phyloP scores from a whole-genome alignment of 106 monocot species.

The Allium sativum region DNA sequence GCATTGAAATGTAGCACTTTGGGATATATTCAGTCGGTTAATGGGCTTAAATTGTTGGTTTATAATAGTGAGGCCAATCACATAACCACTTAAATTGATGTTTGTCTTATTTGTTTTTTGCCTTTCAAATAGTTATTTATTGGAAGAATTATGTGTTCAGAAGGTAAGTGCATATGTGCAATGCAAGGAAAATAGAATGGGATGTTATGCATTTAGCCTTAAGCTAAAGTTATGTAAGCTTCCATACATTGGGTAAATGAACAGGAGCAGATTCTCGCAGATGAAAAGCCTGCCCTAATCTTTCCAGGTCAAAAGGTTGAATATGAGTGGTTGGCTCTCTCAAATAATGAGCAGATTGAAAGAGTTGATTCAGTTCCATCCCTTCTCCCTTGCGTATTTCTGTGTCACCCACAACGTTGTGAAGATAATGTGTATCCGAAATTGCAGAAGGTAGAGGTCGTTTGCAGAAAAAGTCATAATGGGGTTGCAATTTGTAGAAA shows the following conservation, averaged over 20 bases:
- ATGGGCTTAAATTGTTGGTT: too few species aligned
- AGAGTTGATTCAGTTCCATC: slow-evolving; percentile 87
- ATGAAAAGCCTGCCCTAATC: slow-evolving; percentile 75
- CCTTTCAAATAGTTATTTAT: too few species aligned
- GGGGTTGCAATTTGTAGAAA: slow-evolving; percentile 71
- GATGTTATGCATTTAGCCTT: too few species aligned
- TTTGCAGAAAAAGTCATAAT: slow-evolving; percentile 95
- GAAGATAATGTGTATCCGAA: slow-evolving; percentile 92
- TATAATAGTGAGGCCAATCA: too few species aligned
- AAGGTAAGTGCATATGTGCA: too few species aligned
- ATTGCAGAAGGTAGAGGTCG: slow-evolving; percentile 61
- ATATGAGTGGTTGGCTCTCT: slow-evolving; percentile 55
- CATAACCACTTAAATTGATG: too few species aligned
- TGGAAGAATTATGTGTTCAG: too few species aligned
- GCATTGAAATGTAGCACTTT: too few species aligned
- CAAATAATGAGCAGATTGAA: slow-evolving; percentile 50
- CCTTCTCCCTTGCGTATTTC: slow-evolving; percentile 94
- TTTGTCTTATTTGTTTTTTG: too few species aligned
- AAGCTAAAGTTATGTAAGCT: slow-evolving; percentile 10
- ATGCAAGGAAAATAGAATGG: too few species aligned
- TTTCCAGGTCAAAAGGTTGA: slow-evolving; percentile 69
- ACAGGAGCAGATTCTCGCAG: slow-evolving; percentile 71
- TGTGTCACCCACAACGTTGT: slow-evolving; percentile 89
- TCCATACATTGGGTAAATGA: slow-evolving; percentile 76
- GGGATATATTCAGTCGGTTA: too few species aligned